These are phyloP conservation scores for Fusarium verticillioides DNA, from an alignment of 2,329 filamentous ascomycete genomes.

Conservation along the genomic window DNA sequence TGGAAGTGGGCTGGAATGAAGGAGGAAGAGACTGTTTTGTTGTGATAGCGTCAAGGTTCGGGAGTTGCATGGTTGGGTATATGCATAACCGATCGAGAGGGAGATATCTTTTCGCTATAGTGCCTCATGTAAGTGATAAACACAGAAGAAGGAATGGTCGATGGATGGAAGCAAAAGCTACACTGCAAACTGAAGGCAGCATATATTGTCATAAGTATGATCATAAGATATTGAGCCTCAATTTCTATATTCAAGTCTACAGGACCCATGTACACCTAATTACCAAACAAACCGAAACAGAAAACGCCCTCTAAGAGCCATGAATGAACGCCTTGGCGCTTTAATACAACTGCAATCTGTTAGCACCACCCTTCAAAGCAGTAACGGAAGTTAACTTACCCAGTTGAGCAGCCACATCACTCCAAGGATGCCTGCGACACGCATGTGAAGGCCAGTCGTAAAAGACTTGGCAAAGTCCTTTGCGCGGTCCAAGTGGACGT, in stretches of 20 bases:
- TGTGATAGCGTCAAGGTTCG: not conserved
- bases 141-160: too few species aligned
- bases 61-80: too few species aligned
- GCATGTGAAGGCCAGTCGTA: constrained; percentile 15
- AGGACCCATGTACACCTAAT: not conserved
- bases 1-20: constrained; percentile 30
- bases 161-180: too few species aligned
- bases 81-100: too few species aligned
- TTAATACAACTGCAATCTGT: constrained; percentile 33
- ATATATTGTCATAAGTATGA: not conserved
- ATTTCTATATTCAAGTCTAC: constrained; percentile 5
- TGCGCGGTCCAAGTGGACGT: constrained; percentile 5
- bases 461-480: constrained; percentile 7
- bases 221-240: not conserved
- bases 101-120: too few species aligned
- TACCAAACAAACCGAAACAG: not conserved
- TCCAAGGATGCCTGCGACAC: constrained; percentile 26
- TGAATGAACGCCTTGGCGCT: not conserved
- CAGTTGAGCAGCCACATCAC: constrained; percentile 43
- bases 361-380: not conserved
- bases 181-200: too few species aligned
- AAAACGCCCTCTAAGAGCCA: not conserved
- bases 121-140: too few species aligned
- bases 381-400: constrained; percentile 10
- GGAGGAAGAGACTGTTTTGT: constrained; percentile 21